Evolutionary conservation across 768 basidiomycete species (phyloP), one percentile per base, ranked within the genome.

Genomic region (Lepiota brunneoincarnata): DNA sequence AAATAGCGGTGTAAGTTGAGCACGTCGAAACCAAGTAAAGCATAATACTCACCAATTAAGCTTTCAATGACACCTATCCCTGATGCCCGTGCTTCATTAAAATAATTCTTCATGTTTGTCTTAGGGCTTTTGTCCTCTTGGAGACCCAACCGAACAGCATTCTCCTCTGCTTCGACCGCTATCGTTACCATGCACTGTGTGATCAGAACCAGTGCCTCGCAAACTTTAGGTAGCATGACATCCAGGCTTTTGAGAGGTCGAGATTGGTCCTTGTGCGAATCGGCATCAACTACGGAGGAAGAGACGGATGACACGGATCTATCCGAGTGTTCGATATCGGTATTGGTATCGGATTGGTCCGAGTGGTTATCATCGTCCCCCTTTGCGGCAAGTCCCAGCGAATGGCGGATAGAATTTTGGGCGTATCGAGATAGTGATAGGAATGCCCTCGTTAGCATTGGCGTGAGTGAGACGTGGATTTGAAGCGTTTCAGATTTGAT

Each of bases 201-300:
- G 34, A 87, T 80, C 10, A 94, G 75, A 14, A 93, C 86, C 47
- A 93, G 74, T 0, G 85, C 91, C 61, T 93, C 91, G 64, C 88
- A 87, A 18, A 83, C 84, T 70, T 86, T 89, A 2, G 91, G 88
- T 15, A 95, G 72, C 63, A 86, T 75, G 21, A 83, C 75, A 66
- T 93, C 88, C 31, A 89, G 61, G 60, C 23, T 55, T 37, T 43
- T 54, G 38, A 38, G 59, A 40, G 38, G 48, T 45, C 42, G 35
- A 26, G 51, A 48, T n/a, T 54, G 53, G 31, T 24, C 24, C 39
- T 47, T 38, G 7, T 20, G 50, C 46, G 37, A 40, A 51, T 6
- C 54, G 53, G 40, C 10, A n/a, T 43, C 17, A 35, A 3, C 39
- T 46, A 55, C 57, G 28, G 45, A 42, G 23, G 46, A 20, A 20